Conservation (phyloP, 2,329 filamentous ascomycete species). For the Chrysosphaeria jannelii region DNA sequence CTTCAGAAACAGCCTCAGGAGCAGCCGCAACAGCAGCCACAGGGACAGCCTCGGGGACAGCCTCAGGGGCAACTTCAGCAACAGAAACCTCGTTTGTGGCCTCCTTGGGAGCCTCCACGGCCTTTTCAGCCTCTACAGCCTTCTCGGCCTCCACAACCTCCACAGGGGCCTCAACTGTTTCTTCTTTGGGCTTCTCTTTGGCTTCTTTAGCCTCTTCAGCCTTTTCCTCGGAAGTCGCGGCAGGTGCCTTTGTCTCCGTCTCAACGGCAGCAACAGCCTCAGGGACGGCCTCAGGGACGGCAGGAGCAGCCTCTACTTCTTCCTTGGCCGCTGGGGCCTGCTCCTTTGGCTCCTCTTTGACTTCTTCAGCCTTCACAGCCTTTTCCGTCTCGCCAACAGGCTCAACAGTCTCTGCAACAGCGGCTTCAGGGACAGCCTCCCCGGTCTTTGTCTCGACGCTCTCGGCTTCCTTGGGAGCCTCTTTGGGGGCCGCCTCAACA, state of each 20-base stretch:
- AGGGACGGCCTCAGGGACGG: no score
- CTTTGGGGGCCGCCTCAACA: no score
- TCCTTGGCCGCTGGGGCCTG: no score
- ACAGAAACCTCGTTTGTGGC: no score
- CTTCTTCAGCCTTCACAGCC: not conserved
- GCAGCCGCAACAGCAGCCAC: not conserved
- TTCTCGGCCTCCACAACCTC: slow-evolving; percentile 1
- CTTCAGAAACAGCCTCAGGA: not conserved
- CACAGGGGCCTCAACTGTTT: slow-evolving; percentile 1
- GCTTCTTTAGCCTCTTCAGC: not conserved
- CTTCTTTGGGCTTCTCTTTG: slow-evolving; percentile 1
- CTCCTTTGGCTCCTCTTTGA: no score
- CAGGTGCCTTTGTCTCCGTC: not conserved
- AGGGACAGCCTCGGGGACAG: not conserved
- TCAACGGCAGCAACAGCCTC: not conserved
- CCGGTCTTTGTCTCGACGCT: no score
- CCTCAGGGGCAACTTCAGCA: not conserved
- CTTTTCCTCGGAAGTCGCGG: not conserved
- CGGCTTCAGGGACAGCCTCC: no score
- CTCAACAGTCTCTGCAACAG: not conserved
- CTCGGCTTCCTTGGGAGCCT: not conserved
- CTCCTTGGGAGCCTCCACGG: slow-evolving; percentile 16
- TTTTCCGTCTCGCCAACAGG: not conserved
- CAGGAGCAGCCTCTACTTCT: no score
- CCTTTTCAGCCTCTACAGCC: slow-evolving; percentile 15